These are phyloP conservation scores for Gossypium ekmanianum DNA, from an alignment of 345 rosid species.

Conservation along the genomic window DNA sequence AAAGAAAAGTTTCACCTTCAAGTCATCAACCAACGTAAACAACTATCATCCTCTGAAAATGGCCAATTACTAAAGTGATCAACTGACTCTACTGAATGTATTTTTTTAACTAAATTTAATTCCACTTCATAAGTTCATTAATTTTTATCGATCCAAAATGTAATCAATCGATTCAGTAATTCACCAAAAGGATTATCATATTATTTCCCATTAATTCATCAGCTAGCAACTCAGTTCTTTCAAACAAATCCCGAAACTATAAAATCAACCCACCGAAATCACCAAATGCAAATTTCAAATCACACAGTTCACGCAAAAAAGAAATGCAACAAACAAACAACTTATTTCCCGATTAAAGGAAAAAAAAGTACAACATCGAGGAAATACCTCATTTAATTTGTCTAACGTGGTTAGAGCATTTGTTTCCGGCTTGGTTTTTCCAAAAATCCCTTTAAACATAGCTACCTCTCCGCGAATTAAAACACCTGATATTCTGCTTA, in stretches of 20 bases:
- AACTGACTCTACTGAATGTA: neutral
- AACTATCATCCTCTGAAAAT: neutral
- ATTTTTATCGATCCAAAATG: neutral
- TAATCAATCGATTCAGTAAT: neutral
- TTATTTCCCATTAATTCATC: neutral
- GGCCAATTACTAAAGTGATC: neutral
- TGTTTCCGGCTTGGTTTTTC: conserved; percentile 80
- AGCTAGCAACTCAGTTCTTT: neutral
- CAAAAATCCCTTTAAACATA: conserved; percentile 82
- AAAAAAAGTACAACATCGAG: too few relatives aligned
- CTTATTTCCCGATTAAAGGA: neutral
- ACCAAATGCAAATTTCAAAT: neutral
- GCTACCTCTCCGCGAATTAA: conserved; percentile 25
- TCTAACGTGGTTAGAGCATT: conserved; percentile 72
- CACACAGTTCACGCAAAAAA: neutral
- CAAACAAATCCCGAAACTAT: neutral
- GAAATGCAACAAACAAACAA: neutral
- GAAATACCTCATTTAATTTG: conserved; percentile 57
- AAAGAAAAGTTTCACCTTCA: neutral
- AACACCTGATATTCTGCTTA: conserved; percentile 29
- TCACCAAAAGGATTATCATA: neutral
- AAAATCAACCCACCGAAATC: neutral
- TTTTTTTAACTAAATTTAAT: neutral
- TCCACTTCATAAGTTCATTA: neutral
- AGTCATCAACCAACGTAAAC: neutral